Base-by-base conservation (phyloP, 495 filamentous ascomycete genomes). In the Aspergillus carlsbadensis region DNA sequence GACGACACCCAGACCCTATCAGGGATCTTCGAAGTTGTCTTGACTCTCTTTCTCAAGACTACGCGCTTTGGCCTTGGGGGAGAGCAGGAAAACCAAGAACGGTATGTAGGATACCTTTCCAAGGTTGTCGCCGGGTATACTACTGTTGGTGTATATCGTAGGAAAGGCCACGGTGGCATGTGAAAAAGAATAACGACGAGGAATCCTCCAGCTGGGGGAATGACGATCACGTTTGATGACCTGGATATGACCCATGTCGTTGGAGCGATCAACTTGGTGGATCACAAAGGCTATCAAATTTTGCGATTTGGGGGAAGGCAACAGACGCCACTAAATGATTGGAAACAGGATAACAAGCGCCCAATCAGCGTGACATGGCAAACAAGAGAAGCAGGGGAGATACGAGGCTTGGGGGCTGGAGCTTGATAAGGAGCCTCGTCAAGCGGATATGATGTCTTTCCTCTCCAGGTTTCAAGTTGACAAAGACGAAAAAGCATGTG, bases 121-220 rank as follows among this genome's bases (percentile, higher is more conserved):
- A n/a, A n/a, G n/a, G n/a, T n/a, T 22, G 33, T 21, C 26, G 26
- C 26, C 4, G 26, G 8, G 8, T 3, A 8, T 29, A 29, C 26
- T n/a, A n/a, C n/a, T n/a, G n/a, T n/a, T n/a, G n/a, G n/a, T n/a
- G n/a, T n/a, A n/a, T n/a, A n/a, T n/a, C n/a, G 26, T 3, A 29
- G 26, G 8, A 67, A 60, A 72, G 67, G 68, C 67, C 62, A 55
- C 48, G 26, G 35, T 53, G 65, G 66, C 58, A 65, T 68, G 65
- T 58, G n/a, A 53, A 60, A 46, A 51, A 46, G 40, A 54, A n/a
- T 22, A 20, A 20, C 37, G 26, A 33, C 52, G 15, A 34, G 20
- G 34, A 8, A n/a, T 14, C 13, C 8, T n/a, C 24, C 41, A 13
- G 36, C 33, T 31, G n/a, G n/a, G n/a, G n/a, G n/a, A n/a, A n/a